Percentiles rank a stretch among this genome's conserved stretches.
Evolutionary conservation across 495 filamentous ascomycete species (phyloP).

Genomic region (Sporormia fimetaria): DNA sequence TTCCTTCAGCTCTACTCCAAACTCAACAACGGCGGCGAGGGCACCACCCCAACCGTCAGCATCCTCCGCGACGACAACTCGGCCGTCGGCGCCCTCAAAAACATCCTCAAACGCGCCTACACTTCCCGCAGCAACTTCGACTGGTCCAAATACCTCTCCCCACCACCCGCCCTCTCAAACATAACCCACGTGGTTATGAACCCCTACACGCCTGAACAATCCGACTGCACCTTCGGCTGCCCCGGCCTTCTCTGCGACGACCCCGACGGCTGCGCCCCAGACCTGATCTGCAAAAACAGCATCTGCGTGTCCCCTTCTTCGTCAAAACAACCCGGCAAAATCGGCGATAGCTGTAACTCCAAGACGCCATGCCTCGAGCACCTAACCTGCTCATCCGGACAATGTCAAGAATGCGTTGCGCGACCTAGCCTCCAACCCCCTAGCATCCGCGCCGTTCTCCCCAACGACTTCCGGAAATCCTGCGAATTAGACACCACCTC

Average conservation of each 20-base stretch:
- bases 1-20: conserved; percentile 14
- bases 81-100: conserved; percentile 14
- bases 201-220: conserved; percentile 19
- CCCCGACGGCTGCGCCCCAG: conserved; percentile 13
- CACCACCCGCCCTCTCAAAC: conserved; percentile 11
- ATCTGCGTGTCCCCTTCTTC: conserved; percentile 8
- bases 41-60: conserved; percentile 1
- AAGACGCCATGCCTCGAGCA: conserved; percentile 11
- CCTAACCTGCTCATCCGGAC: conserved; percentile 7
- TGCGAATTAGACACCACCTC: conserved; percentile 3
- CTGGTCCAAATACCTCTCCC: conserved; percentile 12
- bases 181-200: conserved; percentile 6
- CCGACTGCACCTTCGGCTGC: conserved; percentile 19
- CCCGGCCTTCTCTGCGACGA: conserved; percentile 14
- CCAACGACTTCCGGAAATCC: background rate
- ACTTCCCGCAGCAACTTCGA: conserved; percentile 17
- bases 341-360: conserved; percentile 13
- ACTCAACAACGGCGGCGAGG: conserved; percentile 12
- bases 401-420: conserved; percentile 7
- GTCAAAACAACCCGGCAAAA: conserved; percentile 5
- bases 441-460: background rate
- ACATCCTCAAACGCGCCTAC: conserved; percentile 8
- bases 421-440: conserved; percentile 5
- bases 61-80: conserved; percentile 3
- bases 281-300: conserved; percentile 22